These are phyloP conservation scores for Tephrocybe sp. DNA, from an alignment of 768 basidiomycete species.

Conservation along the genomic window DNA sequence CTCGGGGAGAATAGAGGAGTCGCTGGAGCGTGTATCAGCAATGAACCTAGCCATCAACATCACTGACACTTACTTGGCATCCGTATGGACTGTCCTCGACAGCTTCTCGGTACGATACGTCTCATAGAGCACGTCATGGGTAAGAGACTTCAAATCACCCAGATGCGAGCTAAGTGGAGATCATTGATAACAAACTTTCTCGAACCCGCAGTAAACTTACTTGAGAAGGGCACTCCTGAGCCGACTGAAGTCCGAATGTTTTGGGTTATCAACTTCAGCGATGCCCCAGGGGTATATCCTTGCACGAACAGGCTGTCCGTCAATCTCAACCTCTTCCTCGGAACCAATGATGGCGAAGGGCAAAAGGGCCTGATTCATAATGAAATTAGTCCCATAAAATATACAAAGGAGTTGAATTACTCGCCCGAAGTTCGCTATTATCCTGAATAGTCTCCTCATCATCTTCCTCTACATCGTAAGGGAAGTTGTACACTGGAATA, in stretches of 20 bases:
- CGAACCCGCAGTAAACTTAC: constrained; percentile 37
- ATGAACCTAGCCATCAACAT: background rate
- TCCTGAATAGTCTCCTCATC: constrained; percentile 98
- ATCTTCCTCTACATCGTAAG: constrained; percentile 98
- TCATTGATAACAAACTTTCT: constrained; percentile 6
- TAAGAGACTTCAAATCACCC: constrained; percentile 90
- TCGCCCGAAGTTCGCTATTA: constrained; percentile 90
- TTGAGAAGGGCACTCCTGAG: constrained; percentile 89
- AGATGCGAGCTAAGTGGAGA: constrained; percentile 72
- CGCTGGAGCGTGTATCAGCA: constrained; percentile 40
- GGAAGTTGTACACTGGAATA: constrained; percentile 99
- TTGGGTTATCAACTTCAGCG: constrained; percentile 98
- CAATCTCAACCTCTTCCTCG: constrained; percentile 93
- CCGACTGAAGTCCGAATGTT: constrained; percentile 97
- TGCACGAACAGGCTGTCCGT: constrained; percentile 88
- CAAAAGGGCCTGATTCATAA: constrained; percentile 65
- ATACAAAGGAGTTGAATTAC: constrained; percentile 18
- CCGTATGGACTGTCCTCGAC: constrained; percentile 82
- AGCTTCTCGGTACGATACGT: constrained; percentile 98
- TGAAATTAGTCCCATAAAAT: background rate
- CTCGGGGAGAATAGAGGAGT: constrained; percentile 90
- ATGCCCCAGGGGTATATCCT: constrained; percentile 98
- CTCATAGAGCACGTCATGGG: constrained; percentile 92
- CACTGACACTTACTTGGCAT: constrained; percentile 56
- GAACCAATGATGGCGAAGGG: constrained; percentile 98